A percentile compares a stretch with the other conserved stretches of the same genome.
phyloP scores from a whole-genome alignment of 2,329 filamentous ascomycete genomes.

The Botrytis deweyae region DNA sequence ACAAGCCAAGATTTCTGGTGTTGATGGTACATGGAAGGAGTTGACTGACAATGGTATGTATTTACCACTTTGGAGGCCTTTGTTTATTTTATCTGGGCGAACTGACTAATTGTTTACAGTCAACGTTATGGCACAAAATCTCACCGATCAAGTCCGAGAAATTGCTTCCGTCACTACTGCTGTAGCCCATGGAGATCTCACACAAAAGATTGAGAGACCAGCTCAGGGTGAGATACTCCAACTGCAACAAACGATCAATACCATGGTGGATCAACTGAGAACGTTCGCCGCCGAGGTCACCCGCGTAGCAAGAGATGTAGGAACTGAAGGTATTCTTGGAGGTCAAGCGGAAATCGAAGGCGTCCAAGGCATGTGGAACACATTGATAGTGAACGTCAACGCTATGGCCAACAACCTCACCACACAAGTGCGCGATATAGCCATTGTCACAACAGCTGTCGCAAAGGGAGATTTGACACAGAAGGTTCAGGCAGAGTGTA shows the following conservation, averaged over 20 bases:
- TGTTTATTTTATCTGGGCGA: not conserved
- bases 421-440: conserved; percentile 92
- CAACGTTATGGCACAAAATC: conserved; percentile 80
- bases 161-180: conserved; percentile 83
- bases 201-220: conserved; percentile 79
- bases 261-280: conserved; percentile 82
- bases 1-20: conserved; percentile 88
- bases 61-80: not conserved
- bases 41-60: conserved; percentile 75
- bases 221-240: conserved; percentile 80
- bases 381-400: conserved; percentile 81
- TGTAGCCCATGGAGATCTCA: conserved; percentile 78
- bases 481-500: conserved; percentile 90
- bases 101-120: conserved; percentile 47
- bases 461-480: conserved; percentile 89
- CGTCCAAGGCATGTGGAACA: conserved; percentile 87
- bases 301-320: conserved; percentile 78
- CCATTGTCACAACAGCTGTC: conserved; percentile 71
- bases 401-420: conserved; percentile 87
- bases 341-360: conserved; percentile 81
- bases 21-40: conserved; percentile 97
- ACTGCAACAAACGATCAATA: conserved; percentile 83
- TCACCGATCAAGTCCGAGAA: conserved; percentile 81
- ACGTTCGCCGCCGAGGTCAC: conserved; percentile 84
- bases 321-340: conserved; percentile 78